These are phyloP conservation scores for Wickerhamiella hasegawae DNA, from an alignment of 805 yeast genomes.

Conservation along the genomic window DNA sequence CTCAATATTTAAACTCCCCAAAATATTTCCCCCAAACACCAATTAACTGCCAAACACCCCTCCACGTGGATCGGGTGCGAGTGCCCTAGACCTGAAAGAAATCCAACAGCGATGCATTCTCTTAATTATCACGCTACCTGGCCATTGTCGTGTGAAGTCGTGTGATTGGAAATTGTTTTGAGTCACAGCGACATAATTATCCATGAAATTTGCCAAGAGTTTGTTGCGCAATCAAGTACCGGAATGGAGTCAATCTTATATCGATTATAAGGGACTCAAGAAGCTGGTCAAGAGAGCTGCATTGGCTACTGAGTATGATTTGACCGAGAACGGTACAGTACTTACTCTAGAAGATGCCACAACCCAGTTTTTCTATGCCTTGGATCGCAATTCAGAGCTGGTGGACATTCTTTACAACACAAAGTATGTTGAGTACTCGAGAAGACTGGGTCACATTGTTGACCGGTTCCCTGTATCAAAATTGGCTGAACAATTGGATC, in stretches of 20 bases:
- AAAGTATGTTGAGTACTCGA: constrained; percentile 57
- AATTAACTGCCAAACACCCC: too few species aligned
- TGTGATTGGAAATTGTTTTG: too few species aligned
- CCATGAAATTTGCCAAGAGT: constrained; percentile 20
- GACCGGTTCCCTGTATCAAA: constrained; percentile 19
- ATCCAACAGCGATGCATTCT: too few species aligned
- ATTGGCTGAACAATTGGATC: constrained; percentile 22
- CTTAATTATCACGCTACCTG: too few species aligned
- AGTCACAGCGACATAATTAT: not conserved
- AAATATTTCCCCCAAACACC: too few species aligned
- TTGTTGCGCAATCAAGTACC: constrained; percentile 78
- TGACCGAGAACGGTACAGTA: not conserved
- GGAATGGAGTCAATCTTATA: constrained; percentile 71
- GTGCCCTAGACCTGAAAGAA: too few species aligned
- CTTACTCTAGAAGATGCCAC: not conserved
- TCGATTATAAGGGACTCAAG: constrained; percentile 76
- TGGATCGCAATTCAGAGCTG: constrained; percentile 67
- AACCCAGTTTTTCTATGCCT: constrained; percentile 45
- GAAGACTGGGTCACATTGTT: constrained; percentile 36
- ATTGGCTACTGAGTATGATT: constrained; percentile 17
- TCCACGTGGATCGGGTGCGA: too few species aligned
- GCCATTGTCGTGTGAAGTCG: too few species aligned
- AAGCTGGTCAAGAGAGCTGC: constrained; percentile 57
- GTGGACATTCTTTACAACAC: constrained; percentile 67
- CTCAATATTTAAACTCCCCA: too few species aligned